phyloP scores from a whole-genome alignment of 306 rosid genomes.

The Casuarina equisetifolia region DNA sequence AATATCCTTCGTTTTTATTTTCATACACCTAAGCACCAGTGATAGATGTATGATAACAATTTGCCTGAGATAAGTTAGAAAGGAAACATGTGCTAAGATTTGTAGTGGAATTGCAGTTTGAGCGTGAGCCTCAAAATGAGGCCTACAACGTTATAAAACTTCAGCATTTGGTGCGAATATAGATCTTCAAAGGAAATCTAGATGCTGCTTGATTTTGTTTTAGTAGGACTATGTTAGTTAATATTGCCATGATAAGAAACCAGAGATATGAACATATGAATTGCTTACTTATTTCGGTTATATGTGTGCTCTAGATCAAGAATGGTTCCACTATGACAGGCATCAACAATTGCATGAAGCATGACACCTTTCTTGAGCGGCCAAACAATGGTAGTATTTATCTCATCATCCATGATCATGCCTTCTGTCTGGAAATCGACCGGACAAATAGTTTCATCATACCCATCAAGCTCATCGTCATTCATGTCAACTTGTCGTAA shows the following conservation, averaged over 20 bases:
- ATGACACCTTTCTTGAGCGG: slow-evolving; percentile 68
- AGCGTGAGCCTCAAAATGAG: no score
- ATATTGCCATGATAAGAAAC: not conserved
- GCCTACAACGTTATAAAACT: no score
- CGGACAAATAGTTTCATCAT: slow-evolving; percentile 71
- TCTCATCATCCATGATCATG: slow-evolving; percentile 58
- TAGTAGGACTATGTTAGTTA: no score
- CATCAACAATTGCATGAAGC: slow-evolving; percentile 80
- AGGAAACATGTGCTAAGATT: no score
- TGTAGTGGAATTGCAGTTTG: no score
- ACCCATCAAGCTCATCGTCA: slow-evolving; percentile 65
- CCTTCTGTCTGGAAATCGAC: slow-evolving; percentile 66
- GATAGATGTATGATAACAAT: no score
- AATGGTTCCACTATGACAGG: slow-evolving; percentile 85
- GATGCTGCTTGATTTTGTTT: no score
- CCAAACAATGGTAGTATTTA: slow-evolving; percentile 60
- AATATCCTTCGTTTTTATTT: no score
- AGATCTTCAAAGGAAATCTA: no score
- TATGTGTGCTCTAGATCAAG: slow-evolving; percentile 65
- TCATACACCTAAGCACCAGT: no score
- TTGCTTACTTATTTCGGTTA: slow-evolving; percentile 34
- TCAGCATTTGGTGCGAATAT: no score
- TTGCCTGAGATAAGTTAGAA: no score
- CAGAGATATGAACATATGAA: not conserved
- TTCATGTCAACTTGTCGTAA: slow-evolving; percentile 60